phyloP scores from a whole-genome alignment of 805 yeast species.

The Blastobotrys peoriensis region DNA sequence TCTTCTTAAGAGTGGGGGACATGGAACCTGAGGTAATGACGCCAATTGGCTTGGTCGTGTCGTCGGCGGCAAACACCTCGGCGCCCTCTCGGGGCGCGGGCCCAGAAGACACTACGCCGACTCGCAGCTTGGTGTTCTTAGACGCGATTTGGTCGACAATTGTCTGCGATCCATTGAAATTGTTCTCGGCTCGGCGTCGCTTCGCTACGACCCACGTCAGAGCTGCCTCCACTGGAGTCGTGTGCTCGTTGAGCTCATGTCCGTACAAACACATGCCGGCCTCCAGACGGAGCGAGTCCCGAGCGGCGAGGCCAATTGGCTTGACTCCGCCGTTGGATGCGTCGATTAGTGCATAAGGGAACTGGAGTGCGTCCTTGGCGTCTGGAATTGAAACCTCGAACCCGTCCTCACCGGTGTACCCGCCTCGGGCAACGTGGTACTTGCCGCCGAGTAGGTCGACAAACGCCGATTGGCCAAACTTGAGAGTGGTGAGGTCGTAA shows the following conservation, averaged over 20 bases:
- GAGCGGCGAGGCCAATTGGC: slow-evolving; percentile 96
- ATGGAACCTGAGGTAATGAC: slow-evolving; percentile 57
- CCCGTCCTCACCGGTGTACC: slow-evolving; percentile 98
- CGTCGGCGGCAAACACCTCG: slow-evolving; percentile 51
- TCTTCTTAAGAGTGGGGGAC: slow-evolving; percentile 66
- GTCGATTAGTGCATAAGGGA: slow-evolving; percentile 56
- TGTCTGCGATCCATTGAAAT: slow-evolving; percentile 70
- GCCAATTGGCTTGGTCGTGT: slow-evolving; percentile 48
- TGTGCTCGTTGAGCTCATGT: slow-evolving; percentile 72
- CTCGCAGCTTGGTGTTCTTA: slow-evolving; percentile 57
- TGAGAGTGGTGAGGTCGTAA: slow-evolving; percentile 51
- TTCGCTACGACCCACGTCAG: slow-evolving; percentile 88
- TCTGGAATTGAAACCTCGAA: slow-evolving; percentile 79
- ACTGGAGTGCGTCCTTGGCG: slow-evolving; percentile 45
- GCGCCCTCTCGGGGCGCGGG: slow-evolving; percentile 89
- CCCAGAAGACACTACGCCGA: slow-evolving; percentile 67
- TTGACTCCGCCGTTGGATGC: slow-evolving; percentile 48
- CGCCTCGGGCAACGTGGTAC: slow-evolving; percentile 86
- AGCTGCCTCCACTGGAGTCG: slow-evolving; percentile 84
- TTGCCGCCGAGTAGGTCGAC: slow-evolving; percentile 37
- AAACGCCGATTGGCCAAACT: slow-evolving; percentile 66
- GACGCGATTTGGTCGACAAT: slow-evolving; percentile 67
- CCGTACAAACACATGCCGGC: slow-evolving; percentile 99
- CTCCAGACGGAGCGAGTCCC: slow-evolving; percentile 91
- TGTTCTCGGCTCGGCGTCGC: slow-evolving; percentile 50